A percentile compares a stretch with the other conserved stretches of the same genome.
Evolutionary conservation across 768 basidiomycete species (phyloP).

Genomic region (Termitomyces sp.): DNA sequence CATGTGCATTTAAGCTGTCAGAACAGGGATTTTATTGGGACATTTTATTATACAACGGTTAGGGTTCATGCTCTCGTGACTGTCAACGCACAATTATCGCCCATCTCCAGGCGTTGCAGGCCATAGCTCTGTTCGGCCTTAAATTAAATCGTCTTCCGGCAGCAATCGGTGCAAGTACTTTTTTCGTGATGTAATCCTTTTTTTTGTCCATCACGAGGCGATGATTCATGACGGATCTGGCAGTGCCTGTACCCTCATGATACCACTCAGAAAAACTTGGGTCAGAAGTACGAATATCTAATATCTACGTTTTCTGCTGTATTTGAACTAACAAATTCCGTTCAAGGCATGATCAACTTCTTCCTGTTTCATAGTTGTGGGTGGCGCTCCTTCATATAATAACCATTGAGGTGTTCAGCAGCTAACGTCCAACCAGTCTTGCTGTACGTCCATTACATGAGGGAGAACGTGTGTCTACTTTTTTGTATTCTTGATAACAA

Average conservation of each 20-base stretch:
- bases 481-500: not conserved
- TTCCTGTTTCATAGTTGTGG: conserved; percentile 66
- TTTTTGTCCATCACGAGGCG: not conserved
- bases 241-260: conserved; percentile 33
- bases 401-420: not conserved
- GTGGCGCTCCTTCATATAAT: conserved; percentile 11
- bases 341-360: conserved; percentile 60
- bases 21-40: conserved; percentile 38
- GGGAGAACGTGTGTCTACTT: conserved; percentile 45
- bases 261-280: conserved; percentile 29
- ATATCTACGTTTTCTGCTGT: not conserved
- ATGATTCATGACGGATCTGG: not conserved
- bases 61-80: conserved; percentile 1
- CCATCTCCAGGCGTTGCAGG: conserved; percentile 40
- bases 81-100: not conserved
- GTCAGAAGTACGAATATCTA: conserved; percentile 24
- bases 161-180: conserved; percentile 46
- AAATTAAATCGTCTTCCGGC: conserved; percentile 64
- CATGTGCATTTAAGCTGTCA: conserved; percentile 27
- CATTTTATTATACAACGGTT: conserved; percentile 45
- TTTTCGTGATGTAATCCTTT: conserved; percentile 43
- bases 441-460: conserved; percentile 68
- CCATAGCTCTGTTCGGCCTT: conserved; percentile 67
- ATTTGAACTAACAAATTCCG: not conserved
- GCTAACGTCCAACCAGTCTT: conserved; percentile 41